These are phyloP conservation scores for Alternaria atra DNA, from an alignment of 2,329 filamentous ascomycete species.

Conservation along the genomic window DNA sequence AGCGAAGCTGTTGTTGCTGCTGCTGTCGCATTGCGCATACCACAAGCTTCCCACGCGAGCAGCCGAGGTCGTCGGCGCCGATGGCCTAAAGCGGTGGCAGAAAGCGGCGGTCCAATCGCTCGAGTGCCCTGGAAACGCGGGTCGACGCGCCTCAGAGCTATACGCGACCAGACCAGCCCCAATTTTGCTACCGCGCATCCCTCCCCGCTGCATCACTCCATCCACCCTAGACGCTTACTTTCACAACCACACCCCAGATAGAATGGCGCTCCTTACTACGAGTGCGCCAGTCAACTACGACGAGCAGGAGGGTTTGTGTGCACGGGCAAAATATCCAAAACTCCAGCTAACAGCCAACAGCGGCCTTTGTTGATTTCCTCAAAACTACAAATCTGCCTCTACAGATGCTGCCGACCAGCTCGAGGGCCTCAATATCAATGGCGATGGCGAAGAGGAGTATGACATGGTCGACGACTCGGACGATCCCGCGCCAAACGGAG, in stretches of 20 bases:
- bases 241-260: conserved; percentile 26
- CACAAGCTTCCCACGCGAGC: conserved; percentile 15
- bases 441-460: conserved; percentile 89
- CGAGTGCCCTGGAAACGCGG: conserved; percentile 31
- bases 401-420: conserved; percentile 80
- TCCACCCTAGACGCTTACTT: conserved; percentile 12
- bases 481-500: conserved; percentile 61
- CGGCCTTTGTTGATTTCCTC: conserved; percentile 87
- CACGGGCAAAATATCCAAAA: conserved; percentile 22
- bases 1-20: conserved; percentile 1
- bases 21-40: conserved; percentile 6
- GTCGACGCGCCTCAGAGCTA: conserved; percentile 33
- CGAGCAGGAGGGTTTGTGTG: conserved; percentile 77
- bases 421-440: conserved; percentile 84
- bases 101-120: conserved; percentile 32
- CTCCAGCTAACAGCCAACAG: conserved; percentile 59
- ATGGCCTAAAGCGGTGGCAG: conserved; percentile 37
- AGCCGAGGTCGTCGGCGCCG: conserved; percentile 46
- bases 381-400: conserved; percentile 85
- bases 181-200: conserved; percentile 34
- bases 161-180: conserved; percentile 37
- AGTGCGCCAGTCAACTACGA: conserved; percentile 85
- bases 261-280: conserved; percentile 87
- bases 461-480: conserved; percentile 90
- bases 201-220: conserved; percentile 27